Evolutionary conservation across 768 basidiomycete species (phyloP), one percentile per base, ranked within the genome.

Genomic region (Trametes coccinea): DNA sequence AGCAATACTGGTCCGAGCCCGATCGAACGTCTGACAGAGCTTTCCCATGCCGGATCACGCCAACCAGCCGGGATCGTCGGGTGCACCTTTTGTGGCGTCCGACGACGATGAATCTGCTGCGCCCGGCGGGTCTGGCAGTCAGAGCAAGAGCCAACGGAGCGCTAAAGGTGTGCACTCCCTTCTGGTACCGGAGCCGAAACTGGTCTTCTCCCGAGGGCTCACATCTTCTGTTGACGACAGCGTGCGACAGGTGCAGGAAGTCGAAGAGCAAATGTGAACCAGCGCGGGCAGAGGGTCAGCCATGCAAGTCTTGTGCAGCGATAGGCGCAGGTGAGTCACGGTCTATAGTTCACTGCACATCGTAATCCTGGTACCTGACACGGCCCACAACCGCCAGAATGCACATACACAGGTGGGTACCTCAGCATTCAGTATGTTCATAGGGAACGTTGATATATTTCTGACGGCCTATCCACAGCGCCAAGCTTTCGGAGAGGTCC

Each of bases 221-320:
- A 22, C 22, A 22, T 22, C 22, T 22, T 22, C 22, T 22, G 22
- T 22, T 22, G 22, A 22, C 22, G 22, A 22, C 22, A 92, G 92
- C 92, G 34, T 94, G 92, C 67, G 92, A 93, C 77, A 89, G 92
- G 66, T 94, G 92, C 69, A 80, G 91, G 53, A 93, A 91, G 78
- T 89, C 88, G 4, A 94, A 93, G 75, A 90, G 88, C 76, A 92
- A 92, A 73, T 93, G 92, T 71, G 89, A 92, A 68, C 83, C 86
- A 50, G 11, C 78, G 73, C 27, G 92, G 86, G 27, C 89, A 84
- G 61, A 61, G 9, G 74, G 89, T 84, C 73, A 89, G 82, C 67
- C 90, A 85, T 75, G 76, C 79, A 52, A 70, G 81, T 59, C 78
- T 78, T 47, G 85, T 81, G 33, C 84, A 80, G 66, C 79, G 83